Evolutionary conservation across 83 land plant species (phyloP).

Genomic region (Larix sibirica): DNA sequence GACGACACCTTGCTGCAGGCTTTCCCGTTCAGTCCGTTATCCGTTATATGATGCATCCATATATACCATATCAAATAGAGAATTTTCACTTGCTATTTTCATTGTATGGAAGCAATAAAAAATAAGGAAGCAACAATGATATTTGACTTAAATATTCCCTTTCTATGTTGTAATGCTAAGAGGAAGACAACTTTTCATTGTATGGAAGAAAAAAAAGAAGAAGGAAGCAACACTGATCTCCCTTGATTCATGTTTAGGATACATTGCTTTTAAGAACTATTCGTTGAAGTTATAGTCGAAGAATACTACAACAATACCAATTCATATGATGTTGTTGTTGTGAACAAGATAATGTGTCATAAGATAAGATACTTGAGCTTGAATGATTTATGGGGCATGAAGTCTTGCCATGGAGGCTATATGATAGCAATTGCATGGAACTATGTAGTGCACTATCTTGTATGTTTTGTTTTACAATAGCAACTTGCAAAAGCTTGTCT

Average conservation of each 20-base stretch:
- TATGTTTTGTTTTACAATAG: background rate
- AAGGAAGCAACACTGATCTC: conserved; percentile 38
- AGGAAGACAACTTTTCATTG: conserved; percentile 32
- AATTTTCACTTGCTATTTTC: too few species aligned
- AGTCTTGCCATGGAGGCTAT: conserved; percentile 46
- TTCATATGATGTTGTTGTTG: conserved; percentile 35
- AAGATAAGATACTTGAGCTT: conserved; percentile 21
- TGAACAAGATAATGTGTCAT: conserved; percentile 24
- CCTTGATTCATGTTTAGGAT: conserved; percentile 42
- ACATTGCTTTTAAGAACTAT: conserved; percentile 39
- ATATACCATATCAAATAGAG: too few species aligned
- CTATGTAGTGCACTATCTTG: conserved; percentile 27
- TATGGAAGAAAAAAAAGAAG: conserved; percentile 28
- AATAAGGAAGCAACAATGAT: too few species aligned
- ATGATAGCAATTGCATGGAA: conserved; percentile 49
- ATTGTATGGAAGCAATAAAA: too few species aligned
- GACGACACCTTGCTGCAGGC: too few species aligned
- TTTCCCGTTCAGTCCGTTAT: too few species aligned
- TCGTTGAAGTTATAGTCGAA: conserved; percentile 47
- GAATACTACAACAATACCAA: conserved; percentile 28
- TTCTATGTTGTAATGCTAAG: conserved; percentile 20
- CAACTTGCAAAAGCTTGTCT: background rate
- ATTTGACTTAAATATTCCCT: background rate
- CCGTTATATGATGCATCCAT: too few species aligned
- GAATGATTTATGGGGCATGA: conserved; percentile 29